Conservation (phyloP, 768 basidiomycete genomes). For the Kwoniella heveanensis region DNA sequence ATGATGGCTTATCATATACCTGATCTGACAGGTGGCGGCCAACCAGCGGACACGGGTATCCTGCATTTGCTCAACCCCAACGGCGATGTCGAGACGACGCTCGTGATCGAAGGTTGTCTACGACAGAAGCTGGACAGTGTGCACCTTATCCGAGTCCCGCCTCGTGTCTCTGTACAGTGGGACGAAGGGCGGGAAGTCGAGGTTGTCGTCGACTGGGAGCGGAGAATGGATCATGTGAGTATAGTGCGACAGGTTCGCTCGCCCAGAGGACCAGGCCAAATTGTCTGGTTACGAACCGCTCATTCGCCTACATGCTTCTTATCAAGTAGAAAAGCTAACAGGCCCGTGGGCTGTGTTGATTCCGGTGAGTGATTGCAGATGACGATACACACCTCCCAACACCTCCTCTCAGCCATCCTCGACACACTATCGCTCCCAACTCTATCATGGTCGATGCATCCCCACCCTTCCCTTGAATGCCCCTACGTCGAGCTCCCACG, state of each 20-base stretch:
- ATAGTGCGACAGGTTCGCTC: too few species aligned
- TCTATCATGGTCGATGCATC: constrained; percentile 51
- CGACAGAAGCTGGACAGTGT: constrained; percentile 43
- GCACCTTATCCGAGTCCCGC: constrained; percentile 47
- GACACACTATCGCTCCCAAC: constrained; percentile 47
- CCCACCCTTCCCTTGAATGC: constrained; percentile 49
- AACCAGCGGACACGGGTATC: constrained; percentile 50
- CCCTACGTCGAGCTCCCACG: constrained; percentile 53
- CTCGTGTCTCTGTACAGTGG: constrained; percentile 17
- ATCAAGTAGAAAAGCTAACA: too few species aligned
- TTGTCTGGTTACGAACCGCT: too few species aligned
- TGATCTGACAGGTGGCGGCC: constrained; percentile 56
- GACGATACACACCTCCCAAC: constrained; percentile 54
- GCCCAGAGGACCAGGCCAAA: too few species aligned
- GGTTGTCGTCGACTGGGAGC: constrained; percentile 53
- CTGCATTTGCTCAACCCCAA: constrained; percentile 33
- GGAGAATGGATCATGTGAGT: constrained; percentile 52
- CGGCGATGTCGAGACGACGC: constrained; percentile 21
- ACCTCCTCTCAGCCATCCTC: constrained; percentile 53
- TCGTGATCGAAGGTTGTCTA: constrained; percentile 43
- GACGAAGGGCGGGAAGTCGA: constrained; percentile 33
- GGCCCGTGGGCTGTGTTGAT: background rate
- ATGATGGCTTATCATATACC: too few species aligned
- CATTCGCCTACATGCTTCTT: too few species aligned
- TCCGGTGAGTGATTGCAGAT: constrained; percentile 31